These are phyloP conservation scores for Claviceps africana DNA, from an alignment of 2,329 filamentous ascomycete genomes.

Conservation along the genomic window DNA sequence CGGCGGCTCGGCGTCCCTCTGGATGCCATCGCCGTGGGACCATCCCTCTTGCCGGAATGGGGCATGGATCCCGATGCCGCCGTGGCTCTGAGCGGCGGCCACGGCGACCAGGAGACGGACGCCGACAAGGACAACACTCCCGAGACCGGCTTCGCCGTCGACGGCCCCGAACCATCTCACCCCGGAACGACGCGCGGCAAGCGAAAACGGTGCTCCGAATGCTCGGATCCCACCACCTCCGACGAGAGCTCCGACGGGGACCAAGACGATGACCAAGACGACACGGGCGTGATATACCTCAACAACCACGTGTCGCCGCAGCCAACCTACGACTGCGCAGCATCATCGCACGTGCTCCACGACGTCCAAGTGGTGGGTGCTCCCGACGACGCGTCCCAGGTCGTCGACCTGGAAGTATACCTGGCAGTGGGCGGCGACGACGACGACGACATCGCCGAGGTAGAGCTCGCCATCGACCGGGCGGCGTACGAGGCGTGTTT, in stretches of 20 bases:
- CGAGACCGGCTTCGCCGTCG: background rate
- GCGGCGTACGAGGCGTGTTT: slow-evolving; percentile 14
- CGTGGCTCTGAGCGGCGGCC: no score
- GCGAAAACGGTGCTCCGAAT: background rate
- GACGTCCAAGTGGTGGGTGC: slow-evolving; percentile 13
- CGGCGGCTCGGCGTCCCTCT: slow-evolving; percentile 10
- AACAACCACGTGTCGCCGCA: slow-evolving; percentile 11
- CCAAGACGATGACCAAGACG: slow-evolving; percentile 5
- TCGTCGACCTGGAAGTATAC: slow-evolving; percentile 19
- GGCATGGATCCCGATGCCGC: no score
- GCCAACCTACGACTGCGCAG: slow-evolving; percentile 8
- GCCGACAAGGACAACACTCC: background rate
- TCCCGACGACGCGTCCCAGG: background rate
- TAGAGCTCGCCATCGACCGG: slow-evolving; percentile 18
- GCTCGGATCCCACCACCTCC: background rate
- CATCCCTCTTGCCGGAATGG: slow-evolving; percentile 18
- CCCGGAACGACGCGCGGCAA: background rate
- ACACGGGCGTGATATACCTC: no score
- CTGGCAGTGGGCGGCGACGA: slow-evolving; percentile 7
- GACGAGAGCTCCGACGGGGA: background rate
- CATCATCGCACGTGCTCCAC: slow-evolving; percentile 16
- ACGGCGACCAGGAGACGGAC: background rate
- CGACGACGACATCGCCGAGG: slow-evolving; percentile 15
- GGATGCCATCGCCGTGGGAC: slow-evolving; percentile 12
- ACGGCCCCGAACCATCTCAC: background rate